phyloP scores from a whole-genome alignment of 495 filamentous ascomycete genomes.

The Hypoxylon trugodes region DNA sequence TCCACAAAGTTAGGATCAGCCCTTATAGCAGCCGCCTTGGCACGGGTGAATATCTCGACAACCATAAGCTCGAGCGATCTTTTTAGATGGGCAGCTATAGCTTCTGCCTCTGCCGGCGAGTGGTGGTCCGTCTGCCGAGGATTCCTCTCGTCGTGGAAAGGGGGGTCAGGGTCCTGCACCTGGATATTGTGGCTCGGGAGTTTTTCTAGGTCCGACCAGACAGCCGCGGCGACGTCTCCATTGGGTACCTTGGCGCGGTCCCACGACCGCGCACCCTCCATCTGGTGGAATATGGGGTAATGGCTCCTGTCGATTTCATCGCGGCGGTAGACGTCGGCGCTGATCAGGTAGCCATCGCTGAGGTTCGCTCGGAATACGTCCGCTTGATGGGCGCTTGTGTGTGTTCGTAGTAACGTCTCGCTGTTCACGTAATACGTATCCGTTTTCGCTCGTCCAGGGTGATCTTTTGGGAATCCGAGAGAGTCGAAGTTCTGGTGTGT shows the following conservation, averaged over 20 bases:
- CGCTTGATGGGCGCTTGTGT: constrained; percentile 92
- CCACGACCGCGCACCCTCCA: constrained; percentile 95
- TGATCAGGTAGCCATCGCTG: constrained; percentile 84
- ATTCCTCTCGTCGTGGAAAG: constrained; percentile 80
- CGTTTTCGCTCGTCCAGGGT: constrained; percentile 84
- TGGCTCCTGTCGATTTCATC: constrained; percentile 95
- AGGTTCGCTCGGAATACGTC: constrained; percentile 80
- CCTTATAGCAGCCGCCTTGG: constrained; percentile 68
- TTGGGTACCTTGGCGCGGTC: constrained; percentile 68
- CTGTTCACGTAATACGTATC: constrained; percentile 97
- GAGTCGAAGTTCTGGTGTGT: constrained; percentile 94
- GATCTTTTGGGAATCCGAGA: constrained; percentile 87
- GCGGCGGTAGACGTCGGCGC: constrained; percentile 94
- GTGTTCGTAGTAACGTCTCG: constrained; percentile 85
- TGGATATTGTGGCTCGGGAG: constrained; percentile 76
- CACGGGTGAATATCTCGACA: constrained; percentile 84
- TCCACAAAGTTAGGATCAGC: constrained; percentile 56
- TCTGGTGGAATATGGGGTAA: constrained; percentile 98
- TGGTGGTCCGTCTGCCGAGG: constrained; percentile 80
- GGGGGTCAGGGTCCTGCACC: constrained; percentile 87
- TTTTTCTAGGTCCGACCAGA: constrained; percentile 69
- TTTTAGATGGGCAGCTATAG: constrained; percentile 87
- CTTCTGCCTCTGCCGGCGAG: constrained; percentile 77
- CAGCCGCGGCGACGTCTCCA: constrained; percentile 67
- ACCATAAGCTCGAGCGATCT: constrained; percentile 88